phyloP scores from a whole-genome alignment of 306 rosid species.

The Erythrophleum fordii region DNA sequence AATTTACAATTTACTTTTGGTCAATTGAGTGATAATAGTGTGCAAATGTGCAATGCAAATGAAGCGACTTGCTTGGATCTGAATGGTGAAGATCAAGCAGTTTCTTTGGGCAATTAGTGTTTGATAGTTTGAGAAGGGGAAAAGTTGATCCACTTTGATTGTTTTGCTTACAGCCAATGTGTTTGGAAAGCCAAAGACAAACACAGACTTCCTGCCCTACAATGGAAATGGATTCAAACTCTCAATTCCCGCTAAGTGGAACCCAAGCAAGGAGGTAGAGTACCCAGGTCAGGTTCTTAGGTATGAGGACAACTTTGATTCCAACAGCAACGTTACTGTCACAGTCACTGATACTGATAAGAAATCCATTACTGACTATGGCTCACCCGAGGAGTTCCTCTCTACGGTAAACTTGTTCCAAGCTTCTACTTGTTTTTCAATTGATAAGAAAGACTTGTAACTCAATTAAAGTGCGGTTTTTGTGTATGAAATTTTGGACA shows the following conservation, averaged over 20 bases:
- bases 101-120: constrained; percentile 19
- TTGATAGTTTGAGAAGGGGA: not conserved
- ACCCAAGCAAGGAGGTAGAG: constrained; percentile 90
- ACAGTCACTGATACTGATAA: constrained; percentile 77
- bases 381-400: constrained; percentile 84
- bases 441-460: not conserved
- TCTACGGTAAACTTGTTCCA: constrained; percentile 46
- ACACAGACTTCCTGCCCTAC: constrained; percentile 83
- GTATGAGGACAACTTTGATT: constrained; percentile 89
- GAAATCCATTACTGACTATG: constrained; percentile 83
- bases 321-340: constrained; percentile 70
- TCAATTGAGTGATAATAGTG: constrained; percentile 14
- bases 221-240: constrained; percentile 86
- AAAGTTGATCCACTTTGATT: constrained; percentile 15
- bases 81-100: constrained; percentile 2
- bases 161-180: constrained; percentile 77
- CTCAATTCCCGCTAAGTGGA: constrained; percentile 89
- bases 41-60: not conserved
- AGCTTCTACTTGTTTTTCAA: not conserved
- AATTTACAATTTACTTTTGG: constrained; percentile 1
- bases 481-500: not conserved
- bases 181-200: constrained; percentile 89
- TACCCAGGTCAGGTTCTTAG: constrained; percentile 86
- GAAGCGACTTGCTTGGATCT: constrained; percentile 1
- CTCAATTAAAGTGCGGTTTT: not conserved